Conservation (phyloP, 2,329 filamentous ascomycete species). For the Elsinoe ampelina region DNA sequence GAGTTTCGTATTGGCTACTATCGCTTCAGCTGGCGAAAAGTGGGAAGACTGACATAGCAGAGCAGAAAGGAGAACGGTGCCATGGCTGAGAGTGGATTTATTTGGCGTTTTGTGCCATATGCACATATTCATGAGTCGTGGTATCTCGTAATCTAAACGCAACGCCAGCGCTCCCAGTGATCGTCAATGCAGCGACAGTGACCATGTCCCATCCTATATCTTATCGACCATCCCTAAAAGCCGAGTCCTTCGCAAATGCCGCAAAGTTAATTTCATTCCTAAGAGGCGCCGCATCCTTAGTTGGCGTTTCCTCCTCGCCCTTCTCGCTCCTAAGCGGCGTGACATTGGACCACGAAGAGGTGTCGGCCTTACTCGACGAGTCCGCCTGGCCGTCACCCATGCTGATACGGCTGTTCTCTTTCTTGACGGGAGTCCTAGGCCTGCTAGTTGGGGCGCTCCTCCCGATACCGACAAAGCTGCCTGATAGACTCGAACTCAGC, state of each 20-base stretch:
- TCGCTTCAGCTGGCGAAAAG: too few species aligned
- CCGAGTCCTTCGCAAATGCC: slow-evolving; percentile 12
- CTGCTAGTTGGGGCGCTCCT: slow-evolving; percentile 6
- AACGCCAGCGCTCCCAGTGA: not conserved
- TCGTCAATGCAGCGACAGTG: not conserved
- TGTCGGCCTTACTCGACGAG: not conserved
- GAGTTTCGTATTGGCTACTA: too few species aligned
- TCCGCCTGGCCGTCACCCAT: not conserved
- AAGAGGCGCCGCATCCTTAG: not conserved
- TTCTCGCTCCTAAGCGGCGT: not conserved
- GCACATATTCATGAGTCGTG: not conserved
- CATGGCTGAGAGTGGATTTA: not conserved
- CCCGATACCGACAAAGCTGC: slow-evolving; percentile 9
- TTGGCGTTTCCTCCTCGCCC: not conserved
- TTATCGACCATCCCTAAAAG: slow-evolving; percentile 9
- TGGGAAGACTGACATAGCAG: too few species aligned
- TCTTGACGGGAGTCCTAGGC: slow-evolving; percentile 11
- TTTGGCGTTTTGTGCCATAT: not conserved
- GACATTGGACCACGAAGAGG: not conserved
- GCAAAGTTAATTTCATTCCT: slow-evolving; percentile 8
- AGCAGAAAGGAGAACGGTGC: too few species aligned
- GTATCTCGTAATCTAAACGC: not conserved
- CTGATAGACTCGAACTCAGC: slow-evolving; percentile 1
- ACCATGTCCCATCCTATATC: not conserved
- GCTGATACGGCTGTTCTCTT: not conserved